phyloP scores from a whole-genome alignment of 495 filamentous ascomycete genomes.

The Terfezia boudieri region DNA sequence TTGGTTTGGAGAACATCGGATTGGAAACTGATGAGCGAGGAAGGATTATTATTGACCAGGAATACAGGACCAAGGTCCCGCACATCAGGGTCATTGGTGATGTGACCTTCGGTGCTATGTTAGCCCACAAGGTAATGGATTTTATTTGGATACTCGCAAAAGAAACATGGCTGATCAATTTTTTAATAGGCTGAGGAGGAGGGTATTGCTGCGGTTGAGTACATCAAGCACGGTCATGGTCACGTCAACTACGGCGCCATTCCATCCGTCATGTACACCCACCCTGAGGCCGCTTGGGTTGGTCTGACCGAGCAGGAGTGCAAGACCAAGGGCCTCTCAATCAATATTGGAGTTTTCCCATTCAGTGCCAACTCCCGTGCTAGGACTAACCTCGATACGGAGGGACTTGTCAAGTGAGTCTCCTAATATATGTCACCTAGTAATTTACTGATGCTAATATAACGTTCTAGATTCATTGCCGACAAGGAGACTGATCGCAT shows the following conservation, averaged over 20 bases:
- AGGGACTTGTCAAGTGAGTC: constrained; percentile 66
- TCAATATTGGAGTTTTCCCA: constrained; percentile 80
- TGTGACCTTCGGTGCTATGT: constrained; percentile 94
- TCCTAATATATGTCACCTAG: not conserved
- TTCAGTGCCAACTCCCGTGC: constrained; percentile 94
- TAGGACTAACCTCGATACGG: constrained; percentile 95
- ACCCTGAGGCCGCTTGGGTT: constrained; percentile 97
- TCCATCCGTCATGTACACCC: constrained; percentile 97
- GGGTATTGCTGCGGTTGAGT: constrained; percentile 80
- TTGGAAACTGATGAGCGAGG: constrained; percentile 85
- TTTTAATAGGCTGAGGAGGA: constrained; percentile 58
- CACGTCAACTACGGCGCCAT: constrained; percentile 99
- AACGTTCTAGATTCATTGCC: constrained; percentile 38
- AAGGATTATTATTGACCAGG: constrained; percentile 85
- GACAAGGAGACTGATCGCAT: constrained; percentile 94
- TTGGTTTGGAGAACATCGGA: constrained; percentile 82
- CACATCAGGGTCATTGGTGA: constrained; percentile 96
- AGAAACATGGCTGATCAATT: not conserved
- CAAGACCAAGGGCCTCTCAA: constrained; percentile 71
- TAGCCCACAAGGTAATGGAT: constrained; percentile 56
- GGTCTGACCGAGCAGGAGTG: constrained; percentile 93
- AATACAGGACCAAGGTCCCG: constrained; percentile 90
- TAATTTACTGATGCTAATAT: not conserved
- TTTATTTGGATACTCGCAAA: not conserved
- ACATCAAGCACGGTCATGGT: constrained; percentile 88